phyloP scores from a whole-genome alignment of 1,284 basidiomycete species.

The Athelia psychrophila region DNA sequence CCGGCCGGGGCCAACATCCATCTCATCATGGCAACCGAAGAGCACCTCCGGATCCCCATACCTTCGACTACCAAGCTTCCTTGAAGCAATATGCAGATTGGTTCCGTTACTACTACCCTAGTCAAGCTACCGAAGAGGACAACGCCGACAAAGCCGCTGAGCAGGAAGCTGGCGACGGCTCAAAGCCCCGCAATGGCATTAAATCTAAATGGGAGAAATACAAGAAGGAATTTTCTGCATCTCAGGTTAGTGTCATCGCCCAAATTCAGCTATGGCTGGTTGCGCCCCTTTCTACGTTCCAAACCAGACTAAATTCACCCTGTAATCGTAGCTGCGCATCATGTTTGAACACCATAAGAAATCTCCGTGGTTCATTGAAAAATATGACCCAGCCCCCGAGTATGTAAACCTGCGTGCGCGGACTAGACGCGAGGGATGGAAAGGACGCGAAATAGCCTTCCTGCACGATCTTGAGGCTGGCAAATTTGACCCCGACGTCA shows the following conservation, averaged over 20 bases:
- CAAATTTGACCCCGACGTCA: constrained; percentile 74
- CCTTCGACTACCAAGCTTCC: constrained; percentile 77
- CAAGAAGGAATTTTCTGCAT: constrained; percentile 82
- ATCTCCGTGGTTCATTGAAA: constrained; percentile 93
- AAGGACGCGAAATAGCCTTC: constrained; percentile 69
- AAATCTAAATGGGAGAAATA: constrained; percentile 86
- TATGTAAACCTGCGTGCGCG: constrained; percentile 67
- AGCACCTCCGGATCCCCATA: constrained; percentile 77
- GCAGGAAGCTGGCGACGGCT: constrained; percentile 74
- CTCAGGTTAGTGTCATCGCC: constrained; percentile 64
- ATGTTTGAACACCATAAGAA: constrained; percentile 91
- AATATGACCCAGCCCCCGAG: constrained; percentile 79
- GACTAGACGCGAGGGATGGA: constrained; percentile 81
- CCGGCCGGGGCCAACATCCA: constrained; percentile 51
- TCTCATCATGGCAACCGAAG: constrained; percentile 42
- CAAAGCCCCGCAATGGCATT: constrained; percentile 78
- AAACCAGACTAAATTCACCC: constrained; percentile 29
- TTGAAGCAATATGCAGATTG: constrained; percentile 89
- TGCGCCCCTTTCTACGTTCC: neutral
- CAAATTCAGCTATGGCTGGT: constrained; percentile 2
- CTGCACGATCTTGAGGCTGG: constrained; percentile 78
- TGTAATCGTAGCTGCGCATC: constrained; percentile 71
- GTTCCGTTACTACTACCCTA: constrained; percentile 81
- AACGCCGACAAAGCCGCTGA: constrained; percentile 77
- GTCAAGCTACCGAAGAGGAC: constrained; percentile 76